Evolutionary conservation across 768 basidiomycete genomes (phyloP).

Genomic region (Amanita phalloides): DNA sequence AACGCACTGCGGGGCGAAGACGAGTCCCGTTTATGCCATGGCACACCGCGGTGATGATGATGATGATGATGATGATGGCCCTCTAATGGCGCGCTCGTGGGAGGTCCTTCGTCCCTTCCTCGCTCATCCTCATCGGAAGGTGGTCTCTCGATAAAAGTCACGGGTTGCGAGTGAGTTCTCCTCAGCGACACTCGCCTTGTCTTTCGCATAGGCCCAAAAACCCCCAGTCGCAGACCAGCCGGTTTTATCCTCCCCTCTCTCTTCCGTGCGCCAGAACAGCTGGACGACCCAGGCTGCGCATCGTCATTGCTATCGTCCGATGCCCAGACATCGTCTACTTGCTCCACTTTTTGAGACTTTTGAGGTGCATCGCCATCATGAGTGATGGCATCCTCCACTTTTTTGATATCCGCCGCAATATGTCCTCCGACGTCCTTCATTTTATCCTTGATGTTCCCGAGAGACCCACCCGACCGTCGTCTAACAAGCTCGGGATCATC

Average conservation of each 20-base stretch:
- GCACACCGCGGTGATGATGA: too few relatives aligned
- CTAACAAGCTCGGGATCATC: background rate
- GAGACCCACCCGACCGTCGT: background rate
- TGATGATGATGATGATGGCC: background rate
- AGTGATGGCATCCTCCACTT: background rate
- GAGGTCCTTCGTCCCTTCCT: background rate
- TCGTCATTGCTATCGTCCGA: slow-evolving; percentile 3
- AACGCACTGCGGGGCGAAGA: too few relatives aligned
- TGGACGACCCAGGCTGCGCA: background rate
- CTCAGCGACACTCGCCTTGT: background rate
- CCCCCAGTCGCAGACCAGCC: background rate
- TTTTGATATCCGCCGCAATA: background rate
- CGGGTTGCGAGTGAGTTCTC: background rate
- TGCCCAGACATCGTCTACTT: slow-evolving; percentile 3
- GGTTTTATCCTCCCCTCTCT: background rate
- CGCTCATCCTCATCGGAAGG: slow-evolving; percentile 1
- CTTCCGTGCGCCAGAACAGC: background rate
- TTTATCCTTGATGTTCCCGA: background rate
- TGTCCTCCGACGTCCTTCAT: background rate
- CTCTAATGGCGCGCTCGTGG: background rate
- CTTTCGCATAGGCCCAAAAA: background rate
- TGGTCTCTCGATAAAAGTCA: background rate
- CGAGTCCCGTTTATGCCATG: too few relatives aligned
- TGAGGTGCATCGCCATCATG: background rate
- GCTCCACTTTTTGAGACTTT: background rate